phyloP scores from a whole-genome alignment of 768 basidiomycete genomes.

The Panaeolus papilionaceus region DNA sequence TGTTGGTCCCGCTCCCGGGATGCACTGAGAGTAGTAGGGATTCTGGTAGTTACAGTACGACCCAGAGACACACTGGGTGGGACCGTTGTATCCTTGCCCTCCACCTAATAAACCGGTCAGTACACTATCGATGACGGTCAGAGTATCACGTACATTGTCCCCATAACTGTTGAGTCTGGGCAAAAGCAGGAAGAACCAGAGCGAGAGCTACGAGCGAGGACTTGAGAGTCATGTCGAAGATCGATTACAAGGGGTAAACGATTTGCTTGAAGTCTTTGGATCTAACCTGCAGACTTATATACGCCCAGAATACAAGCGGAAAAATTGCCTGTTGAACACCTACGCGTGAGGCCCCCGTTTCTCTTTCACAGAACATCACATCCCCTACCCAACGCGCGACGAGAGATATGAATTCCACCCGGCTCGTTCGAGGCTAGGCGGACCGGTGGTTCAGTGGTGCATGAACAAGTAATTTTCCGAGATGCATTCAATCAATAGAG shows the following conservation, averaged over 20 bases:
- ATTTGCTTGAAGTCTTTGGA: background rate
- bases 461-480: slow-evolving; percentile 1
- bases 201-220: slow-evolving; percentile 31
- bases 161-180: slow-evolving; percentile 33
- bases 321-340: no score
- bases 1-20: slow-evolving; percentile 32
- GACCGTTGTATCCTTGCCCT: slow-evolving; percentile 43
- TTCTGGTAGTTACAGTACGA: slow-evolving; percentile 37
- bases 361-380: no score
- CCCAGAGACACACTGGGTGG: slow-evolving; percentile 41
- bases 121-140: background rate
- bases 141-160: slow-evolving; percentile 34
- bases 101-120: slow-evolving; percentile 33
- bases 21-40: slow-evolving; percentile 42
- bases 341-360: no score
- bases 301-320: background rate
- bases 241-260: background rate
- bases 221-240: slow-evolving; percentile 30
- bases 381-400: no score
- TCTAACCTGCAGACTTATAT: background rate
- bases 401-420: no score
- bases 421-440: background rate
- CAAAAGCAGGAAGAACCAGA: slow-evolving; percentile 34
- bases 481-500: background rate
- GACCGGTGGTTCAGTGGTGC: background rate